Conservation (phyloP, 805 yeast genomes). For the Blastobotrys terrestris region DNA sequence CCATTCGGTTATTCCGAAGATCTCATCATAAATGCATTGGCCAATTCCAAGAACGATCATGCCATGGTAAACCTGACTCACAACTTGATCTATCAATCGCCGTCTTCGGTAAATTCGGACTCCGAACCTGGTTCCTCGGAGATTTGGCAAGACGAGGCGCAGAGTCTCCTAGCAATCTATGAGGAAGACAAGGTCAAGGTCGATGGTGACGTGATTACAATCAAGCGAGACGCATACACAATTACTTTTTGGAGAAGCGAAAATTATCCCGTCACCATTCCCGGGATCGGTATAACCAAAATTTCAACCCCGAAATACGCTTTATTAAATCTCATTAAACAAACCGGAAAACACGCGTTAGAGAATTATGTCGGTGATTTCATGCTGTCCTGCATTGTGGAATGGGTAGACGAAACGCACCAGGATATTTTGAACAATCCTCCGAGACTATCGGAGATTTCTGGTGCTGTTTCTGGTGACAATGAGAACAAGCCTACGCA, state of each 20-base stretch:
- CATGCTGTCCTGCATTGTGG: constrained; percentile 59
- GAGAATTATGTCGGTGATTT: constrained; percentile 55
- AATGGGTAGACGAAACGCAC: constrained; percentile 69
- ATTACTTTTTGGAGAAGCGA: constrained; percentile 39
- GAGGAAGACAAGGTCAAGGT: constrained; percentile 19
- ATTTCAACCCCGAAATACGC: constrained; percentile 29
- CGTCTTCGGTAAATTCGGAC: constrained; percentile 22
- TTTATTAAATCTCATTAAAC: constrained; percentile 29
- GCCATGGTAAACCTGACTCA: constrained; percentile 41
- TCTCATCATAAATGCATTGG: constrained; percentile 49
- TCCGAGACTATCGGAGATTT: constrained; percentile 50
- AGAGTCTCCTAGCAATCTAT: constrained; percentile 57
- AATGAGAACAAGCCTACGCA: background rate
- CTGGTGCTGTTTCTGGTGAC: constrained; percentile 27
- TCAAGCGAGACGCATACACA: background rate
- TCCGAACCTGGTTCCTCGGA: constrained; percentile 20
- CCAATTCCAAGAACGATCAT: constrained; percentile 37
- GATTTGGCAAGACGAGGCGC: constrained; percentile 71
- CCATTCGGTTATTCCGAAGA: constrained; percentile 68
- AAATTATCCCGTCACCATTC: constrained; percentile 58
- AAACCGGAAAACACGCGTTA: constrained; percentile 28
- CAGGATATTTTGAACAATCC: constrained; percentile 60
- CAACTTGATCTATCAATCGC: constrained; percentile 20
- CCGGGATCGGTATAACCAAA: constrained; percentile 57
- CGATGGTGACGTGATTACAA: background rate